Evolutionary conservation across 2,329 filamentous ascomycete species (phyloP).

Genomic region (Fusarium udum): DNA sequence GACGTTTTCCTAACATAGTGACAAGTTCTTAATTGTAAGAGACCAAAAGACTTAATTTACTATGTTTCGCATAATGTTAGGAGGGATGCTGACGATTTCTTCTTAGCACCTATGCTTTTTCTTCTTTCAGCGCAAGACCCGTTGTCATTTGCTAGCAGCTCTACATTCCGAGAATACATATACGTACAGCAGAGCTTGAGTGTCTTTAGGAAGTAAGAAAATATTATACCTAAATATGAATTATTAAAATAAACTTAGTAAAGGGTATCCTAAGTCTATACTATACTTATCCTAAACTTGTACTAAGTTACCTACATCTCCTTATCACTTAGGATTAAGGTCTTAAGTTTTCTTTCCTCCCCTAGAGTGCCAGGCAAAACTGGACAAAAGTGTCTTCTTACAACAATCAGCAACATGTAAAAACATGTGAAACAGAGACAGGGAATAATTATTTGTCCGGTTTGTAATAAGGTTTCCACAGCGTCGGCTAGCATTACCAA

Average conservation of each 20-base stretch:
- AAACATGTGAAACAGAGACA: background rate
- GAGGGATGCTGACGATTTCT: accelerated
- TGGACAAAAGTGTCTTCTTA: background rate
- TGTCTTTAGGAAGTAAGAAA: accelerated
- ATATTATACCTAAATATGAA: accelerated
- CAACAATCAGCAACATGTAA: background rate
- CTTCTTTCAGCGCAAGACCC: background rate
- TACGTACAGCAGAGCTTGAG: too few species aligned
- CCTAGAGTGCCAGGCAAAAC: background rate
- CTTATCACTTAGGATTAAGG: accelerated
- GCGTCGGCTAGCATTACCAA: background rate
- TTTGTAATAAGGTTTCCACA: accelerated
- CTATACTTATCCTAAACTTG: too few species aligned
- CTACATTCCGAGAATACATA: background rate
- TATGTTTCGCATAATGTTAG: background rate
- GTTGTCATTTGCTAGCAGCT: background rate
- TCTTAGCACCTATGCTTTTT: background rate
- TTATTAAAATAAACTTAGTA: background rate
- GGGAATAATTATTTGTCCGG: background rate
- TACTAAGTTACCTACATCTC: accelerated
- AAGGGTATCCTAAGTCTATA: background rate
- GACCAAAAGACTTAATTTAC: background rate
- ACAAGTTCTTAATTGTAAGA: background rate
- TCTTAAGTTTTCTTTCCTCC: accelerated
- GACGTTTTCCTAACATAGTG: background rate